Base-by-base conservation (phyloP, 2,329 filamentous ascomycete genomes). In the Verticillium dahliae region DNA sequence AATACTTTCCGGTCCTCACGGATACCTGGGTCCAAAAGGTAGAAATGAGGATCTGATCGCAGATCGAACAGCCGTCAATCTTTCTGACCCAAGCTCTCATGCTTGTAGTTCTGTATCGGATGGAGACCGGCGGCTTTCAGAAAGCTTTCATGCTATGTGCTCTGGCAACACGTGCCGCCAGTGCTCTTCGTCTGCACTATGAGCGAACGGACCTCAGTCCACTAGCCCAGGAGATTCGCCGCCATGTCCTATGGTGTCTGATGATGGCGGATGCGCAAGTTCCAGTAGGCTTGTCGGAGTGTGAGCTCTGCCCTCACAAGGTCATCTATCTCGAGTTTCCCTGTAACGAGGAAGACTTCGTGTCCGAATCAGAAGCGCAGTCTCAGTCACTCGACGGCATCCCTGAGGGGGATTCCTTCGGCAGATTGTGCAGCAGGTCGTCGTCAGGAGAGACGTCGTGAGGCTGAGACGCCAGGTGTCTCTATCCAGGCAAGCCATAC, bases 61-160 rank as follows among this genome's bases (percentile, higher is more conserved):
- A 66, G n/a, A 61, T 68, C 27, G 66, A 68, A 60, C 61, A 63
- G 7, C 67, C 69, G 2, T 65, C 65, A 2, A 64, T 71, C 22
- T 60, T 65, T 5, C 65, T 60, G 7, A 67, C 65, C 56, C 78
- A 80, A 62, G 76, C 78, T 11, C 71, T 80, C 14, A 71, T 79
- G 37, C 70, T 80, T 27, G 72, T 78, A 61, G 76, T 80, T 62
- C 76, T 77, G 62, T 77, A 80, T 59, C 74, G 74, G 45, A 76
- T 78, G 22, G 71, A 79, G 15, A 74, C 73, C 14, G 79, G 78
- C 56, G 71, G 69, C 3, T 79, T 78, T 34, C 74, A 76, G 59
- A 75, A 73, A 62, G 78, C 78, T 13, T 80, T 80, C 58, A 76
- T 80, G 72, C 72, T 80, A 4, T 70, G 76, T 6, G 74, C 75